These are phyloP conservation scores for Terfezia boudieri DNA, from an alignment of 495 filamentous ascomycete genomes.

Conservation along the genomic window DNA sequence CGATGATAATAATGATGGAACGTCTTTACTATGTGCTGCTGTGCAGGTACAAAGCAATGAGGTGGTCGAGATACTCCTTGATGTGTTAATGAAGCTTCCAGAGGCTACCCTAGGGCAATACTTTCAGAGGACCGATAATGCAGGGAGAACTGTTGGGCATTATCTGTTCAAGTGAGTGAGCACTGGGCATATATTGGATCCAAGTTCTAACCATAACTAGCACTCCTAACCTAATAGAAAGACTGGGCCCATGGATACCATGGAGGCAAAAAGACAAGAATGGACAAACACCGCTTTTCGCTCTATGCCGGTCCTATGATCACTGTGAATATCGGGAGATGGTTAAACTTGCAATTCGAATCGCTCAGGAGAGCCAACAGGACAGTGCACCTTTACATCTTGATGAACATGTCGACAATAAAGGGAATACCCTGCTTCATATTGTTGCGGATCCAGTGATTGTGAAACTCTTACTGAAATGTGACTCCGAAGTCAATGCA, in stretches of 20 bases:
- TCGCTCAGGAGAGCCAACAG: slow-evolving; percentile 49
- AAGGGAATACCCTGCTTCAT: slow-evolving; percentile 85
- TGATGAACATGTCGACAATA: slow-evolving; percentile 78
- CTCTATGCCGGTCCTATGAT: slow-evolving; percentile 85
- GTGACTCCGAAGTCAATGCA: slow-evolving; percentile 86
- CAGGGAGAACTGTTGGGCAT: slow-evolving; percentile 76
- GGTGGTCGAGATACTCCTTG: slow-evolving; percentile 51
- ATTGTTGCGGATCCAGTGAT: slow-evolving; percentile 72
- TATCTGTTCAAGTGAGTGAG: slow-evolving; percentile 57
- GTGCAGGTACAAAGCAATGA: slow-evolving; percentile 63
- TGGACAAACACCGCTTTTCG: slow-evolving; percentile 89
- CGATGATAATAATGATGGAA: slow-evolving; percentile 71
- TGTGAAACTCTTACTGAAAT: slow-evolving; percentile 47
- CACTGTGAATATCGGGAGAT: slow-evolving; percentile 67
- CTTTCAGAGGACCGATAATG: slow-evolving; percentile 49
- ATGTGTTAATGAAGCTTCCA: slow-evolving; percentile 34
- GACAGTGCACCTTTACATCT: slow-evolving; percentile 65
- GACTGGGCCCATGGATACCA: slow-evolving; percentile 53
- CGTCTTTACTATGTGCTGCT: slow-evolving; percentile 80
- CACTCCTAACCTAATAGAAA: slow-evolving; percentile 51
- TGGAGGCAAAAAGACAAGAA: slow-evolving; percentile 88
- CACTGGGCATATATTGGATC: not conserved
- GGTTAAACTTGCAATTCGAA: slow-evolving; percentile 56
- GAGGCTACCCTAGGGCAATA: slow-evolving; percentile 34
- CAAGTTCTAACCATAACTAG: not conserved